Base-by-base conservation (phyloP, 176 grass and related monocot genomes). In the Melocanna baccifera region DNA sequence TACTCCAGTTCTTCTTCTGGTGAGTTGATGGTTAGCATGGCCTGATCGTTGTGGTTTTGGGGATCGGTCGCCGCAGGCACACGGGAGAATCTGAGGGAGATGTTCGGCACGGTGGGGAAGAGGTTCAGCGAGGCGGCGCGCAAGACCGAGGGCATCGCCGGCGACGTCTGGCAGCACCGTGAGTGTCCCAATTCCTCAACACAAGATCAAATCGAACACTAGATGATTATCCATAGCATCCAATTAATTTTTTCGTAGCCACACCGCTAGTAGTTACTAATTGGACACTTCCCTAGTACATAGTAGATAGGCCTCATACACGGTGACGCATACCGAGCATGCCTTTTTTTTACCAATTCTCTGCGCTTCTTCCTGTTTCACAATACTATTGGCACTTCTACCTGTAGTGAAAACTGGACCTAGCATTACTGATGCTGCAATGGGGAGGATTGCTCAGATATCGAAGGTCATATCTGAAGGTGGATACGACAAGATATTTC, bases 81-180 rank as follows among this genome's bases (percentile, higher is more conserved):
- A 12, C 71, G 1, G 74, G 88, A 67, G n/a, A 90, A 90, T 72
- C 48, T 90, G 40, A 64, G 29, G 84, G 88, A 83, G 28, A 87
- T 86, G 88, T 4, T 90, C 40, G 88, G 61, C 56, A 66, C 18
- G 48, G 84, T 86, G 22, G 88, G 88, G 79, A 90, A 79, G 79
- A 90, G 64, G 88, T 83, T 87, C 74, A 45, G 69, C 73, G 88
- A 90, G 22, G 84, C 88, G 16, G 88, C 79, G 67, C 84, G 88
- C 26, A 90, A 90, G 74, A 90, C 88, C 37, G 84, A 90, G 79
- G 88, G 88, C 48, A 87, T 90, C 79, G 88, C 79, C 59, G 84
- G 88, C 12, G 88, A 90, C 80, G 84, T 90, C 84, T 90, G 88
- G 88, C 88, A 87, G 84, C 88, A 90, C 48, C 22, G 88, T 90